Evolutionary conservation across 192 early-diverging fungal genomes (phyloP).

Genomic region (Coemansia sp.): DNA sequence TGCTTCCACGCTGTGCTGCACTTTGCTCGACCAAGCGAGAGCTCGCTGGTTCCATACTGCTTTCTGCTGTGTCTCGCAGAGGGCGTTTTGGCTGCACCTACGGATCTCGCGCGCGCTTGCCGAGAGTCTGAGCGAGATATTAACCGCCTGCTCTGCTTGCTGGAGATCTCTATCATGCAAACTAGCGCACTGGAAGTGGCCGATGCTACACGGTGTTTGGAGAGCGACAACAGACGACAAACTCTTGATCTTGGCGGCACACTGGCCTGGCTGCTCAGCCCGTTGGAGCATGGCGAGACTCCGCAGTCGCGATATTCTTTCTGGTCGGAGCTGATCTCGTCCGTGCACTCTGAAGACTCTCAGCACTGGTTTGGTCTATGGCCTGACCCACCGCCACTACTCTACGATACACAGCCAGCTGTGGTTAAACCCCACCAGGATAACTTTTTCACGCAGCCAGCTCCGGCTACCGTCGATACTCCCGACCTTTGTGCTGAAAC

Average conservation of each 20-base stretch:
- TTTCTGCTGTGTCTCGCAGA: conserved; percentile 49
- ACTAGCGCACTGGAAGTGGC: neutral
- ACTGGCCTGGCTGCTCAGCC: conserved; percentile 34
- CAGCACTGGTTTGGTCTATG: conserved; percentile 25
- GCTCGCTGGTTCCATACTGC: conserved; percentile 43
- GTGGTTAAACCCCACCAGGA: conserved; percentile 3
- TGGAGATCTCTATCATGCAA: conserved; percentile 29
- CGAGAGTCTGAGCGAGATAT: conserved; percentile 27
- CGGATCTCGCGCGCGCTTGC: conserved; percentile 25
- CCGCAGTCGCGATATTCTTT: conserved; percentile 36
- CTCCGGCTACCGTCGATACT: neutral
- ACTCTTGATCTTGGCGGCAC: conserved; percentile 28
- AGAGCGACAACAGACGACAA: neutral
- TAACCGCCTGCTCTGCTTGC: conserved; percentile 37
- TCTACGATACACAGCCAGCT: neutral
- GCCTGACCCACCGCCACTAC: conserved; percentile 35
- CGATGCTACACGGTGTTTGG: neutral
- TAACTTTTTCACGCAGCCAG: conserved; percentile 10
- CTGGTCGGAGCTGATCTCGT: conserved; percentile 36
- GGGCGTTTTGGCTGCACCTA: conserved; percentile 27
- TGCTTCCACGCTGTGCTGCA: conserved; percentile 39
- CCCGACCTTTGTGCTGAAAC: conserved; percentile 5
- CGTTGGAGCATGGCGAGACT: conserved; percentile 29
- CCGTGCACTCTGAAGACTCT: conserved; percentile 11
- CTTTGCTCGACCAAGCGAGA: conserved; percentile 36